Base-by-base conservation (phyloP, 305 asterid species). In the Fraxinus paxiana region DNA sequence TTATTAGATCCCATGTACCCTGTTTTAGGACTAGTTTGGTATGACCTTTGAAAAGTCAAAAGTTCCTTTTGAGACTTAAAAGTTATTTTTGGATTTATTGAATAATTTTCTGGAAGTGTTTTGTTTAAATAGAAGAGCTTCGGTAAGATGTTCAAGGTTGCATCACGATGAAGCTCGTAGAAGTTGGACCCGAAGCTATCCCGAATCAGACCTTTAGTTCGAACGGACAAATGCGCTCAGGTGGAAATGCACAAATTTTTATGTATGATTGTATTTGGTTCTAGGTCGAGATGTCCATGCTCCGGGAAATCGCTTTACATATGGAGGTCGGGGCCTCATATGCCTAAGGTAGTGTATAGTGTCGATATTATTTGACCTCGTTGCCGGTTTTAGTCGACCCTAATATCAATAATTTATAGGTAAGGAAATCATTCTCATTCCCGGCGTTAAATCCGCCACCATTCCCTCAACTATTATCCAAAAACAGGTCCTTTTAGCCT, bases 391-490 rank as follows among this genome's bases (percentile, higher is more conserved):
- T 20, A 65, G 73, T 26, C 12, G 73, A 65, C 20, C 73, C 37
- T 26, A 65, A 26, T 67, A 63, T 30, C 38, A 31, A 69, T 69
- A 24, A 22, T 28, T 69, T 31, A 13, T 31, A 5, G 2, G 6
- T 15, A 13, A 54, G 5, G 20, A 80, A 67, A 59, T 71, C 79
- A 69, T 5, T 78, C 85, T 63, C 77, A 63, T 82, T 77, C 59
- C 41, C 85, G 85, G 87, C 89, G 83, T 35, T 51, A 8, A 82
- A 78, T 70, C 76, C 56, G 86, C 86, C 73, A 76, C 79, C 31
- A 48, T 73, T 78, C 26, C 79, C 72, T 76, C 79, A 41, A 51
- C 13, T 22, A 56, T 77, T 7, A 33, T 80, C 77, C 54, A 46
- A 4, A 34, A 30, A 12, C 59, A 67, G 69, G 82, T 46, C 37